Conservation (phyloP, 2,329 filamentous ascomycete species). For the Ophiostoma angusticollis region DNA sequence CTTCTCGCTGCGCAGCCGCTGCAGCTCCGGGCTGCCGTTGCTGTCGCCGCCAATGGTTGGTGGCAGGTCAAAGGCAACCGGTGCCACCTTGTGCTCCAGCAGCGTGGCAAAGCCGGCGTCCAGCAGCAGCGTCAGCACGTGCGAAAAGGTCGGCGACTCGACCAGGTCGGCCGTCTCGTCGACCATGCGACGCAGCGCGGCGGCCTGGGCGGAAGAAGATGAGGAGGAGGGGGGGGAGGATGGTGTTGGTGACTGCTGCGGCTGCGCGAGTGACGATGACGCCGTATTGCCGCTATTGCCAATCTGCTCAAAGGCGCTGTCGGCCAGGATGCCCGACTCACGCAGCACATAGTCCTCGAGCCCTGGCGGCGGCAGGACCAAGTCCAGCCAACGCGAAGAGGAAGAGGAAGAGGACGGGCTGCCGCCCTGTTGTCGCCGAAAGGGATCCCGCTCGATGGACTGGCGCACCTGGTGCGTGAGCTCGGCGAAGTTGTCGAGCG, state of each 20-base stretch:
- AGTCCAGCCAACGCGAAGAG: conserved; percentile 61
- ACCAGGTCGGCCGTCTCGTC: conserved; percentile 94
- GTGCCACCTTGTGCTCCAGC: conserved; percentile 68
- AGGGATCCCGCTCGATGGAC: conserved; percentile 51
- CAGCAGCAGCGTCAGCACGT: conserved; percentile 74
- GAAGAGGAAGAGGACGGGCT: conserved; percentile 24
- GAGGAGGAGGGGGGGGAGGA: neutral
- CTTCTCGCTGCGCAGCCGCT: conserved; percentile 45
- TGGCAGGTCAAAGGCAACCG: conserved; percentile 60
- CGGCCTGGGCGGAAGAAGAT: conserved; percentile 25
- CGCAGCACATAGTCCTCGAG: conserved; percentile 74
- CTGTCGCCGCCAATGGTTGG: conserved; percentile 15
- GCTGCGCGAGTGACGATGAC: conserved; percentile 25
- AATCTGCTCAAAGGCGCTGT: conserved; percentile 26
- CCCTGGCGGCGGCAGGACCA: conserved; percentile 65
- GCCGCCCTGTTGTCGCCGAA: neutral
- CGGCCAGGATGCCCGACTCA: conserved; percentile 65
- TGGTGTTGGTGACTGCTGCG: conserved; percentile 1
- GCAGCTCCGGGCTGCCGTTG: conserved; percentile 31
- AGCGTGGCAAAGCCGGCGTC: conserved; percentile 78
- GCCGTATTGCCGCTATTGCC: no score
- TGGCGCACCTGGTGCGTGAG: conserved; percentile 73
- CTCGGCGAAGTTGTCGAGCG: conserved; percentile 65
- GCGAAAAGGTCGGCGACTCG: conserved; percentile 81
- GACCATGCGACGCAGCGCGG: conserved; percentile 65